These are phyloP conservation scores for Solanum lycopersicoides DNA, from an alignment of 257 asterid species.

Conservation along the genomic window DNA sequence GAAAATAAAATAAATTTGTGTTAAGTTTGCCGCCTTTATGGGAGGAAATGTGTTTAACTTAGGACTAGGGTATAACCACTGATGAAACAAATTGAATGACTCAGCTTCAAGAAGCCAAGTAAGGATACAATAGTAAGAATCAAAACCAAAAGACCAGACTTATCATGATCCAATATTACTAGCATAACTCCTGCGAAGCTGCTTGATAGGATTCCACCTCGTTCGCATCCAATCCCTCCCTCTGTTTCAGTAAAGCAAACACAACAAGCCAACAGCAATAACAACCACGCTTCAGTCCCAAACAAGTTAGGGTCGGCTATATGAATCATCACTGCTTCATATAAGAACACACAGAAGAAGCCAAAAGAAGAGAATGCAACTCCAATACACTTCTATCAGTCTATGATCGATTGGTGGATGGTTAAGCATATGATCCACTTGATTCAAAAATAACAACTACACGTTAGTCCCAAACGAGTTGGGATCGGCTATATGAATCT, in stretches of 20 bases:
- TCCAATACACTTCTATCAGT: neutral
- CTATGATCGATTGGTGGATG: neutral
- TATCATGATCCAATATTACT: neutral
- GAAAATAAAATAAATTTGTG: neutral
- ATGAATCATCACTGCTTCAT: too few species aligned
- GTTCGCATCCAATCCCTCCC: neutral
- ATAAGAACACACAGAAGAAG: neutral
- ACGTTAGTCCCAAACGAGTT: neutral
- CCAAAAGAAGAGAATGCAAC: neutral
- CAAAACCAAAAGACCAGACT: neutral
- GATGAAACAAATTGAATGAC: neutral
- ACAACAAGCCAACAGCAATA: neutral
- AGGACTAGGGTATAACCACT: neutral
- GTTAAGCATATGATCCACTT: neutral
- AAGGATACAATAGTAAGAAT: neutral
- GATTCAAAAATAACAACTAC: neutral
- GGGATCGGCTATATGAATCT: neutral
- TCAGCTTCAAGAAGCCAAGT: neutral
- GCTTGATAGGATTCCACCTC: neutral
- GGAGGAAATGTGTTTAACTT: neutral
- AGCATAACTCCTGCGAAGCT: neutral
- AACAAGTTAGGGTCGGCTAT: too few species aligned
- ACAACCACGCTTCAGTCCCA: too few species aligned
- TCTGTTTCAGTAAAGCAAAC: neutral
- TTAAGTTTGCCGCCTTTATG: neutral